Base-by-base conservation (phyloP, 148 eudicot genomes). In the Selenicereus undatus region DNA sequence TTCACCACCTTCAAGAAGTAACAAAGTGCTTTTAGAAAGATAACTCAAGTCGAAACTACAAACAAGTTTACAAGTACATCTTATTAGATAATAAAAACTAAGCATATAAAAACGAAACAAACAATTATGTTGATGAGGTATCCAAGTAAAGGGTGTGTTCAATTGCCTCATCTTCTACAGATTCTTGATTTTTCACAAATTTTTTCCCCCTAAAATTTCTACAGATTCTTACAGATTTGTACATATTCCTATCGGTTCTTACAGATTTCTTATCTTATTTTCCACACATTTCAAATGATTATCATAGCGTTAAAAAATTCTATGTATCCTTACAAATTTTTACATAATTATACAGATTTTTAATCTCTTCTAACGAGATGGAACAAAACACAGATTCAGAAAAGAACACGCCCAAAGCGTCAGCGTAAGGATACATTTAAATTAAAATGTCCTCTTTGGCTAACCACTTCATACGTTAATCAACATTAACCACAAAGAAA, bases 1-100 rank as follows among this genome's bases (percentile, higher is more conserved):
- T 75, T 97, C 99, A 52, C 99, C 99, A 77, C 99, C 99, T 97
- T 75, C 26, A 48, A 64, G 13, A 81, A 79, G 76, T 26, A 84
- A 76, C 21, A 76, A 27, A 80, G 29, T 11, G 68, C 51, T 78
- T 73, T 45, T 42, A 70, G 66, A 50, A 26, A 73, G 66, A 20
- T 0, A 39, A 0, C 43, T 7, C 0, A 72, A 10, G 27, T 20
- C 4, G 76, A 27, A 76, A 48, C 50, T 11, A n/a, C 72, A 26
- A 35, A 18, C n/a, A 21, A 16, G 3, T 35, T 27, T 54, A 45
- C 8, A 12, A 60, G 72, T 45, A 71, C 45, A 71, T 43, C 43
- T 58, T 80, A 51, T 45, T 29, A 26, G 42, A 72, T 6, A 45
- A 21, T 64, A 45, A 81, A 74, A 35, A 42, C 24, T 45, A 42